Base-by-base conservation (phyloP, 192 early-diverging fungal species). In the Chytriomyces sp. region DNA sequence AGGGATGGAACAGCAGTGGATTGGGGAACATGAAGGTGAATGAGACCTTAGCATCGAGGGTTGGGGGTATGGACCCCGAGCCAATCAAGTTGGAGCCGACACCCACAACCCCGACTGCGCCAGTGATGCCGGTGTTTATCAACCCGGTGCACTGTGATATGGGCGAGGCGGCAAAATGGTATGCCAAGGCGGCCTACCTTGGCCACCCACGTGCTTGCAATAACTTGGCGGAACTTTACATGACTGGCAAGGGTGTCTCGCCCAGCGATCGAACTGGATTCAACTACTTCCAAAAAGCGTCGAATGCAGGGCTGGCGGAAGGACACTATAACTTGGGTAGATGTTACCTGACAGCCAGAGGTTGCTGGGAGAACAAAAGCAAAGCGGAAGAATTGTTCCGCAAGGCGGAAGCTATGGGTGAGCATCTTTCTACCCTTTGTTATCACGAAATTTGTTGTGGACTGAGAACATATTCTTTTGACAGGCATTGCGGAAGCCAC, bases 141-240 rank as follows among this genome's bases (percentile, higher is more conserved):
- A 71, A 60, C 30, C 57, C 69, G 12, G 57, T 71, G 7, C 38
- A 34, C 5, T 40, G 26, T 10, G 69, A 71, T 52, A 33, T 41
- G 10, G 34, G 8, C 3, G 38, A 22, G 14, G 69, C 69, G 36
- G 69, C 69, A 28, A 58, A 44, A 5, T 71, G 69, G 69, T 71
- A 71, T 39, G n/a, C 41, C 28, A 39, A 44, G 37, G 69, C 69
- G 0, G 69, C 69, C 14, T 12, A 37, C 19, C 30, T 30, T 10
- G 55, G 55, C 12, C 69, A 71, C 36, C 58, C 69, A 12, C 37
- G 69, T 49, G 69, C 69, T n/a, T 71, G 57, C 55, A 71, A 71
- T 30, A 71, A 71, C 40, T 38, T 71, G 5, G 69, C 57, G 10
- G 69, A 71, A 60, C 31, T 71, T 6, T 71, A 71, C 39, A 71